Evolutionary conservation across 164 flowering plant species (phyloP).

Genomic region (Hamamelis virginiana): DNA sequence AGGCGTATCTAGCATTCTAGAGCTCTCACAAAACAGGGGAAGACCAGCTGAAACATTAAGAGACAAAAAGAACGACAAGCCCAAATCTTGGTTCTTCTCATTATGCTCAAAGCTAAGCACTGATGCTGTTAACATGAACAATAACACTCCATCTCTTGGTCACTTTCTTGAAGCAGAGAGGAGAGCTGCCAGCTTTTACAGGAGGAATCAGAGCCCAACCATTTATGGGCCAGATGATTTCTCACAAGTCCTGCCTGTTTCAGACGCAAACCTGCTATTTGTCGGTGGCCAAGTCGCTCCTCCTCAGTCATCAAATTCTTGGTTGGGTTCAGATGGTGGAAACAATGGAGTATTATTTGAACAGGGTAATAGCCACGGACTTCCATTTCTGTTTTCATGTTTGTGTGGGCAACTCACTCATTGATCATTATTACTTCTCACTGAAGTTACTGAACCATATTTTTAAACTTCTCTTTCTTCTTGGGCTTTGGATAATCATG

Average conservation of each 20-base stretch:
- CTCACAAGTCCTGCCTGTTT: not conserved
- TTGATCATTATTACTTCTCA: slow-evolving; percentile 6
- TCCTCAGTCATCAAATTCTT: not conserved
- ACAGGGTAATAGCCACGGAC: slow-evolving; percentile 20
- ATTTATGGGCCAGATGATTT: slow-evolving; percentile 22
- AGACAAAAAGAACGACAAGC: slow-evolving; percentile 20
- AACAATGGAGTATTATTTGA: slow-evolving; percentile 3
- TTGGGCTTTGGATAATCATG: not conserved
- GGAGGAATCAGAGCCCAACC: slow-evolving; percentile 17
- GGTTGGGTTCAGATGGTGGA: slow-evolving; percentile 3
- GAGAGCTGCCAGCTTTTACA: slow-evolving; percentile 13
- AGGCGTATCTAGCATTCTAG: slow-evolving; percentile 27
- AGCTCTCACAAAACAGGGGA: slow-evolving; percentile 23
- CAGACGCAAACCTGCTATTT: slow-evolving; percentile 16
- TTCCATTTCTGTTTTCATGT: slow-evolving; percentile 21
- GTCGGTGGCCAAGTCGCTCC: slow-evolving; percentile 18
- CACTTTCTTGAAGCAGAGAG: slow-evolving; percentile 34
- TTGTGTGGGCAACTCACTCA: slow-evolving; percentile 23
- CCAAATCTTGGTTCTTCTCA: slow-evolving; percentile 29
- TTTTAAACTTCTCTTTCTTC: not conserved
- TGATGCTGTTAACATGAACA: slow-evolving; percentile 26
- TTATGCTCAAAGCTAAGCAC: slow-evolving; percentile 34
- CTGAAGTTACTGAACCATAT: too few relatives aligned
- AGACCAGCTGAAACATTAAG: slow-evolving; percentile 14
- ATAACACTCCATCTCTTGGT: slow-evolving; percentile 27